Evolutionary conservation across 192 early-diverging fungal species (phyloP), one percentile per base, ranked within the genome.

Genomic region (Pecoramyces ruminantium): DNA sequence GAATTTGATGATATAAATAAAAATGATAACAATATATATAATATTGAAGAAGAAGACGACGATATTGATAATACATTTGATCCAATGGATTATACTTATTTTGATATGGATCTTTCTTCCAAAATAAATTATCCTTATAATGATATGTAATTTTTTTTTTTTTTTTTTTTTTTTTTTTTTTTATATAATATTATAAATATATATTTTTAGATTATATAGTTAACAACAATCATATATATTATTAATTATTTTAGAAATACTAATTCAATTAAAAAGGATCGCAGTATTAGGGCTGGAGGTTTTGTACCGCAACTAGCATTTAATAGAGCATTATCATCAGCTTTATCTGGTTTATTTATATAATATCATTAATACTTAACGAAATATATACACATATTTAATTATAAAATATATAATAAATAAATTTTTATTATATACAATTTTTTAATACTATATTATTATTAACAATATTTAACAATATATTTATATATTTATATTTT

Each of bases 81-180:
- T 85, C 87, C 91, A 17, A 83, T 92, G 67, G 87, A 84, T 29
- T 79, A 86, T 38, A 81, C 84, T 21, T 92, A 92, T 80, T 81
- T 78, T 79, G 87, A 88, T 77, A 78, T 84, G 28, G 51, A 67
- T 67, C 27, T 79, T 30, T 83, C 83, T 16, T 82, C 80, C 29
- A 79, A 81, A 21, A 77, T 89, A 9, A 80, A 80, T 38, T 85
- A 83, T 6, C 77, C 79, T 13, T 91, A 91, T 78, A 82, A 82
- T 80, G 90, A 91, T 80, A 85, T 85, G 90, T 91, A 87, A 80
- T 13, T 51, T 21, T 4, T 13, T 51, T 51, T 13, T 13, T 39
- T 14, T 39, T 39, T 14, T 14, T 39, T 15, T 39, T 13, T 39
- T 15, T 39, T 14, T 39, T 39, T 39, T 14, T 39, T 34, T 34